phyloP scores from a whole-genome alignment of 495 filamentous ascomycete genomes.

The Tuber borchii region DNA sequence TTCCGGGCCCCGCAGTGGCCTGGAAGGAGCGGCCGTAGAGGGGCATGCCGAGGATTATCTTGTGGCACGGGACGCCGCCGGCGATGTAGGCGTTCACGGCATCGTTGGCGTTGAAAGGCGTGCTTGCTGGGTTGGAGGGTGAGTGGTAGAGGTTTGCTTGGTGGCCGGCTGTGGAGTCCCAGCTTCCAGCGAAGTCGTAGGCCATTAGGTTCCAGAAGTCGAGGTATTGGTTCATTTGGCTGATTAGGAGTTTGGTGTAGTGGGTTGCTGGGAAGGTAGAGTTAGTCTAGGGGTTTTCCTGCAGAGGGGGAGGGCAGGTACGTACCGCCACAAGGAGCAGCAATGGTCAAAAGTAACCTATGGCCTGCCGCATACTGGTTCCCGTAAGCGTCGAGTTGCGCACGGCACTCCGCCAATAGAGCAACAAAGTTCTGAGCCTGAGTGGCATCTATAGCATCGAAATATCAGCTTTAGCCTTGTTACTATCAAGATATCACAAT shows the following conservation, averaged over 20 bases:
- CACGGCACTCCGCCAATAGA: slow-evolving; percentile 60
- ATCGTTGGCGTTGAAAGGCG: slow-evolving; percentile 62
- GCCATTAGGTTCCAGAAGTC: slow-evolving; percentile 87
- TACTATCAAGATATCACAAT: background rate
- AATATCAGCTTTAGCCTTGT: background rate
- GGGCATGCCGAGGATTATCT: slow-evolving; percentile 78
- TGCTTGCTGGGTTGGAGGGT: slow-evolving; percentile 50
- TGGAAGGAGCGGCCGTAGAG: slow-evolving; percentile 78
- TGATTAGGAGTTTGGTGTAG: slow-evolving; percentile 61
- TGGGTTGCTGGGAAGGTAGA: slow-evolving; percentile 49
- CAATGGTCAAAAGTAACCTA: slow-evolving; percentile 71
- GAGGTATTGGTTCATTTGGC: slow-evolving; percentile 63
- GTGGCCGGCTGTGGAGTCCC: slow-evolving; percentile 63
- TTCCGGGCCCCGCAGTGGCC: slow-evolving; percentile 63
- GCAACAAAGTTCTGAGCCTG: slow-evolving; percentile 66
- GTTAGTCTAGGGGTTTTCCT: background rate
- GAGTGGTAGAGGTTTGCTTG: slow-evolving; percentile 66
- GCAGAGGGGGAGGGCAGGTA: background rate
- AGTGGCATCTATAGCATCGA: slow-evolving; percentile 37
- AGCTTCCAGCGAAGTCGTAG: slow-evolving; percentile 67
- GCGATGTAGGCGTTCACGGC: slow-evolving; percentile 63
- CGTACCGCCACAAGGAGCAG: slow-evolving; percentile 44
- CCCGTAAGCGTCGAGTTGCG: slow-evolving; percentile 60
- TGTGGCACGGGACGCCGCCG: slow-evolving; percentile 55
- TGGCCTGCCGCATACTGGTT: slow-evolving; percentile 46